Percentiles rank a stretch among this genome's conserved stretches.
Evolutionary conservation across 768 basidiomycete genomes (phyloP).

Genomic region (Ephemerocybe angulata): DNA sequence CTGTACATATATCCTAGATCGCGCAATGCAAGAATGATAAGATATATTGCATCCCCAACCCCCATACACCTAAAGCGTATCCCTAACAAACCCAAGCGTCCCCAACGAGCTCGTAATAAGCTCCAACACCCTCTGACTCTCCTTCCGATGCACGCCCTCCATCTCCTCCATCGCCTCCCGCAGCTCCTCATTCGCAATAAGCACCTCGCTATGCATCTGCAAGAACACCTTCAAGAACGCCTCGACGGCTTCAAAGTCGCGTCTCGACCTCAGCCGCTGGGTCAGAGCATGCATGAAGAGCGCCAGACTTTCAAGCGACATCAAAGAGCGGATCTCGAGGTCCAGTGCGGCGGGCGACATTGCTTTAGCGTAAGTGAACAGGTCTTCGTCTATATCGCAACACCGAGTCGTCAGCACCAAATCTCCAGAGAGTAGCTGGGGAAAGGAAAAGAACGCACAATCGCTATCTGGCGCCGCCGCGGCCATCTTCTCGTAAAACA

Average conservation of each 20-base stretch:
- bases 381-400: conserved; percentile 58
- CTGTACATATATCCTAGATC: too few relatives aligned
- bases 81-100: conserved; percentile 72
- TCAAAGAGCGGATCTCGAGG: conserved; percentile 80
- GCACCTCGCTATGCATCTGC: conserved; percentile 75
- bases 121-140: conserved; percentile 75
- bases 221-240: conserved; percentile 83
- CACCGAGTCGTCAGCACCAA: background rate
- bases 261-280: conserved; percentile 68
- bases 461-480: conserved; percentile 53
- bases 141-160: conserved; percentile 62
- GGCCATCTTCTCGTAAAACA: conserved; percentile 64
- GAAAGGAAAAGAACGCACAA: conserved; percentile 54
- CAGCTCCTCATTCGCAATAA: conserved; percentile 71
- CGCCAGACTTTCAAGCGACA: conserved; percentile 56
- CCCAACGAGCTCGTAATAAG: conserved; percentile 72
- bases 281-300: conserved; percentile 73
- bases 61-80: conserved; percentile 58
- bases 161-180: conserved; percentile 53
- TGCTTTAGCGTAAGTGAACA: conserved; percentile 82
- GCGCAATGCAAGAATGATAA: too few relatives aligned
- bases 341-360: conserved; percentile 91
- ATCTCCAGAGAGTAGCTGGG: background rate
- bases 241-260: conserved; percentile 95
- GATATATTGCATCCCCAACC: too few relatives aligned